Evolutionary conservation across 2,329 filamentous ascomycete species (phyloP), one percentile per base, ranked within the genome.

Genomic region (Fusarium sublunatum): DNA sequence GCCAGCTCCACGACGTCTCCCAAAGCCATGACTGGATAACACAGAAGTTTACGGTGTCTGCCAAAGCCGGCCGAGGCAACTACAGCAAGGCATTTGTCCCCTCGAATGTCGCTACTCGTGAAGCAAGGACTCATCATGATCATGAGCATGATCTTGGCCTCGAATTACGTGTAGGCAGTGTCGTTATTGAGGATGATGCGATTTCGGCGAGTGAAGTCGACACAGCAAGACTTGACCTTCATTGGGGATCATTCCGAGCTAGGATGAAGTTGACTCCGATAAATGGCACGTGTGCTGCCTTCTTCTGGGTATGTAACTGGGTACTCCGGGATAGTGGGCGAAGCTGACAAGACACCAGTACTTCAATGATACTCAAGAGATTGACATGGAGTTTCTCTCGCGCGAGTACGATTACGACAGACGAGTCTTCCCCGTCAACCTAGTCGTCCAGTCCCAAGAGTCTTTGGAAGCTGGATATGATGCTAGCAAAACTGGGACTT

Each of bases 371-470:
- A 90, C 88, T 1, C 88, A 91, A 70, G 91, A 93, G 70, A 92
- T 93, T 68, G 91, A 93, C 72, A 87, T 93, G 76, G 91, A 94
- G 66, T 91, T 93, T 70, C 82, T 93, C 3, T 91, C 90, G 2
- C 79, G 80, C 22, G 82, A 92, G 61, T 91, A 88, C 72, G 79
- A 85, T 56, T 64, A 72, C 2, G 69, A 72, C 43, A 81, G 82
- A 49, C 74, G 77, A 25, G 79, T 79, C 29, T 88, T 83, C 62
- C 84, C 86, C 0, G 80, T 93, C 48, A 91, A 93, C 71, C 83
- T 93, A 2, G 90, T 93, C n/a, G 79, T 93, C 7, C 91, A 93
- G 71, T 89, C 90, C 1, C 81, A 81, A 6, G 76, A 83, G 29
- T 87, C 89, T 0, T 81, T 81, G 3, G 72, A 79, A 11, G 79